Percentiles rank a stretch among this genome's conserved stretches.
phyloP scores from a whole-genome alignment of 257 asterid genomes.

The Solanum lycopersicoides region DNA sequence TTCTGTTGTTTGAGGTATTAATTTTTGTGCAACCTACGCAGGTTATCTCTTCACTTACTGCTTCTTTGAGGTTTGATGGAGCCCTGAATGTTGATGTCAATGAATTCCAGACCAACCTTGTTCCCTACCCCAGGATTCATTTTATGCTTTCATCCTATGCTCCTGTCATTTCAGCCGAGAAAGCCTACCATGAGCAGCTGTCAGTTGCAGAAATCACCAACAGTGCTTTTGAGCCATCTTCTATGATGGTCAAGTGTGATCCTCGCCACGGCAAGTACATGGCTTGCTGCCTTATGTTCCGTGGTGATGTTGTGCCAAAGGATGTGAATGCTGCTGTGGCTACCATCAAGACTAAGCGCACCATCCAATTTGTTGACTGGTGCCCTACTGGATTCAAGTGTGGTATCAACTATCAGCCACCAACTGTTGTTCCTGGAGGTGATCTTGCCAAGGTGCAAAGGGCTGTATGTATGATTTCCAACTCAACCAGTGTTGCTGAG shows the following conservation, averaged over 20 bases:
- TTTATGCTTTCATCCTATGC: slow-evolving; percentile 16
- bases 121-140: slow-evolving; percentile 11
- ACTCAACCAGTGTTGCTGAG: slow-evolving; percentile 14
- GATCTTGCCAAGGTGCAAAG: slow-evolving; percentile 19
- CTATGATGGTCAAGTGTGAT: slow-evolving; percentile 21
- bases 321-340: slow-evolving; percentile 19
- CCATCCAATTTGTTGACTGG: slow-evolving; percentile 18
- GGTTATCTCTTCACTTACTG: slow-evolving; percentile 18
- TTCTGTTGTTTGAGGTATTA: neutral
- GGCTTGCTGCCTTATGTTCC: slow-evolving; percentile 23
- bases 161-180: slow-evolving; percentile 14
- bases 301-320: slow-evolving; percentile 17
- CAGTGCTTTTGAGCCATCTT: slow-evolving; percentile 19
- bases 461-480: slow-evolving; percentile 16
- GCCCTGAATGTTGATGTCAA: slow-evolving; percentile 18
- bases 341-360: slow-evolving; percentile 18
- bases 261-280: slow-evolving; percentile 17
- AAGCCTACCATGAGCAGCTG: slow-evolving; percentile 16
- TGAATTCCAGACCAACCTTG: slow-evolving; percentile 23
- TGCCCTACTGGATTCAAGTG: slow-evolving; percentile 20
- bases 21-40: neutral
- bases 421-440: slow-evolving; percentile 18
- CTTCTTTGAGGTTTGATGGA: slow-evolving; percentile 20
- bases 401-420: slow-evolving; percentile 17
- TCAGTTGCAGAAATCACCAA: slow-evolving; percentile 15